These are phyloP conservation scores for Entomortierella lignicola DNA, from an alignment of 192 early-diverging fungal species.

Conservation along the genomic window DNA sequence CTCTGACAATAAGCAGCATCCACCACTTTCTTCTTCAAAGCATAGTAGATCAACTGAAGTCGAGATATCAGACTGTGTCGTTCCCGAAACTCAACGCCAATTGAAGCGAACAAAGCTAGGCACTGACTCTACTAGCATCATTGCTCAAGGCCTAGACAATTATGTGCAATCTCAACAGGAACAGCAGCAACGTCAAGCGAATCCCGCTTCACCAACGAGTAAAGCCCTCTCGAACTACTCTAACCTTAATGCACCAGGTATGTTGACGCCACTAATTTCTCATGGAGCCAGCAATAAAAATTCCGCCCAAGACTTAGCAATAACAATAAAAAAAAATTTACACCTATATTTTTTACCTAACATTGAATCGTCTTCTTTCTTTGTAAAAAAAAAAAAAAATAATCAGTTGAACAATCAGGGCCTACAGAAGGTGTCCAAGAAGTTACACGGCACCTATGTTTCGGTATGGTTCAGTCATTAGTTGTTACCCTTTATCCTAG, in stretches of 20 bases:
- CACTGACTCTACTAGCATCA: not conserved
- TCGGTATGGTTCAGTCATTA: slow-evolving; percentile 53
- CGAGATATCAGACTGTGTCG: not conserved
- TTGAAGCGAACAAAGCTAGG: slow-evolving; percentile 4
- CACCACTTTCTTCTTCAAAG: slow-evolving; percentile 5
- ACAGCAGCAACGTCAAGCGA: not conserved
- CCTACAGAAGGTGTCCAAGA: not conserved
- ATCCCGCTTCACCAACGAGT: not conserved
- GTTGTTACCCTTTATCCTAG: slow-evolving; percentile 50
- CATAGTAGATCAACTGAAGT: slow-evolving; percentile 11
- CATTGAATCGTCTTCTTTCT: too few species aligned
- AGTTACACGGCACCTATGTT: slow-evolving; percentile 31
- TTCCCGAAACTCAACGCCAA: not conserved
- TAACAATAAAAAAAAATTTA: not conserved
- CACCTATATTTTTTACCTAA: too few species aligned
- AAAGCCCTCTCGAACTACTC: not conserved
- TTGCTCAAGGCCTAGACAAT: not conserved
- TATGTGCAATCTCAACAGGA: not conserved
- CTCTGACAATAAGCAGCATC: not conserved
- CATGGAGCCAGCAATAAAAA: not conserved
- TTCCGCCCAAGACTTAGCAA: slow-evolving; percentile 5
- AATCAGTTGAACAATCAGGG: not conserved
- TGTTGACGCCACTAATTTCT: slow-evolving; percentile 11
- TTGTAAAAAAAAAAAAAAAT: too few species aligned
- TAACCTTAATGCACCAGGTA: not conserved